Evolutionary conservation across 805 yeast species (phyloP).

Genomic region (Sugiyamaella marilandica): DNA sequence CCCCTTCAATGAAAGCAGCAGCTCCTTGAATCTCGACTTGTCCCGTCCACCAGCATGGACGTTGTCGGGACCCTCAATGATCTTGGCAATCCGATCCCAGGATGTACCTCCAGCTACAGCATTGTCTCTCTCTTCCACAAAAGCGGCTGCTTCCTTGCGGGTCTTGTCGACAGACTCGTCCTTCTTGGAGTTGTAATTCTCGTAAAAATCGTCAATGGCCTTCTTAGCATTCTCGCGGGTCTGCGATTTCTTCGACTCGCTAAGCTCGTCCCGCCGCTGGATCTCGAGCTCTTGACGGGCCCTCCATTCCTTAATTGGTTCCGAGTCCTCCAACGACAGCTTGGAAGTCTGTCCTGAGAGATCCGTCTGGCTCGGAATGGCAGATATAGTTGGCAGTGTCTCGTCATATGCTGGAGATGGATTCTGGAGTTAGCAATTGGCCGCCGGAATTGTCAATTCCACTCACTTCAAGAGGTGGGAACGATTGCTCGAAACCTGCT

Average conservation of each 20-base stretch:
- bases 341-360: constrained; percentile 17
- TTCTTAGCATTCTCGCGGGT: constrained; percentile 71
- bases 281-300: constrained; percentile 76
- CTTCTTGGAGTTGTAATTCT: constrained; percentile 79
- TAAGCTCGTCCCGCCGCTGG: constrained; percentile 69
- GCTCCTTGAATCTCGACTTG: constrained; percentile 63
- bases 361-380: constrained; percentile 18
- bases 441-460: constrained; percentile 2
- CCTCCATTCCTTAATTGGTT: constrained; percentile 71
- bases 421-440: neutral
- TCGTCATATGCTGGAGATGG: neutral
- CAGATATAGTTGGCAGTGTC: constrained; percentile 15
- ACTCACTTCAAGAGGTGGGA: constrained; percentile 26
- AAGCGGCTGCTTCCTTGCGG: constrained; percentile 62
- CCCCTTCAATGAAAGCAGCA: constrained; percentile 60
- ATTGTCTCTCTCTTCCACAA: constrained; percentile 67
- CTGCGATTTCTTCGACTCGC: constrained; percentile 57
- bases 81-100: constrained; percentile 57
- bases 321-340: constrained; percentile 45
- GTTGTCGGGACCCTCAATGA: constrained; percentile 41
- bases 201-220: constrained; percentile 88
- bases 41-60: constrained; percentile 47
- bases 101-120: constrained; percentile 41
- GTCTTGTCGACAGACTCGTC: constrained; percentile 63
- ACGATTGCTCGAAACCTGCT: constrained; percentile 23